Percentiles rank a stretch among this genome's conserved stretches.
Conservation (phyloP, 148 eudicot genomes). For the Persicaria tinctoria region DNA sequence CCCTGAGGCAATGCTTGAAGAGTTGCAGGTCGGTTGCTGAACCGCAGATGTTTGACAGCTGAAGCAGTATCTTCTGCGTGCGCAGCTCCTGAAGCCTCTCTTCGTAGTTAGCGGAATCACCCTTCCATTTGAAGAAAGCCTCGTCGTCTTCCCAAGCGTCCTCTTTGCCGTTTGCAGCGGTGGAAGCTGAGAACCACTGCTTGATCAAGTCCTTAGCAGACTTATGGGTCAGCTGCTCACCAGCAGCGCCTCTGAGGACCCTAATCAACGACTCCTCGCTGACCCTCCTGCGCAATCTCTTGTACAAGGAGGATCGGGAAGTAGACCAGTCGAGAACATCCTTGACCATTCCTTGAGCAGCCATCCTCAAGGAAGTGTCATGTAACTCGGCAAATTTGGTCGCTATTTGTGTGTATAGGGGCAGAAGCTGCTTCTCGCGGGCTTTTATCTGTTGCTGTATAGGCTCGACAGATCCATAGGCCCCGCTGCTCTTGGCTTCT, state of each 20-base stretch:
- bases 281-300: constrained; percentile 62
- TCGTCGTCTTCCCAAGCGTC: constrained; percentile 63
- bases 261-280: constrained; percentile 55
- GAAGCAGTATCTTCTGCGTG: constrained; percentile 52
- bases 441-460: constrained; percentile 57
- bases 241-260: constrained; percentile 64
- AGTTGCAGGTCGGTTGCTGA: constrained; percentile 49
- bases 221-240: constrained; percentile 50
- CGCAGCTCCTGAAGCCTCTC: constrained; percentile 64
- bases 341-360: constrained; percentile 69
- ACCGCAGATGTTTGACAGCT: constrained; percentile 46
- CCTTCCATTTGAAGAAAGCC: constrained; percentile 69
- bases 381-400: constrained; percentile 91
- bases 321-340: constrained; percentile 70
- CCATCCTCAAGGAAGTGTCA: constrained; percentile 88
- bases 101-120: constrained; percentile 44
- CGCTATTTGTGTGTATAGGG: constrained; percentile 84
- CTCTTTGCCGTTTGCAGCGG: constrained; percentile 25
- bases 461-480: constrained; percentile 26
- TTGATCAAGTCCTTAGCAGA: constrained; percentile 58
- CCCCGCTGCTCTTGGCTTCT: constrained; percentile 36
- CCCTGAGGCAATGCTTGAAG: constrained; percentile 56
- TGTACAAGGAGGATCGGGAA: constrained; percentile 64
- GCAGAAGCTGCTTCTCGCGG: constrained; percentile 86
- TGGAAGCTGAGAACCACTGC: constrained; percentile 68